These are phyloP conservation scores for Gyrodon lividus DNA, from an alignment of 768 basidiomycete genomes.

Conservation along the genomic window DNA sequence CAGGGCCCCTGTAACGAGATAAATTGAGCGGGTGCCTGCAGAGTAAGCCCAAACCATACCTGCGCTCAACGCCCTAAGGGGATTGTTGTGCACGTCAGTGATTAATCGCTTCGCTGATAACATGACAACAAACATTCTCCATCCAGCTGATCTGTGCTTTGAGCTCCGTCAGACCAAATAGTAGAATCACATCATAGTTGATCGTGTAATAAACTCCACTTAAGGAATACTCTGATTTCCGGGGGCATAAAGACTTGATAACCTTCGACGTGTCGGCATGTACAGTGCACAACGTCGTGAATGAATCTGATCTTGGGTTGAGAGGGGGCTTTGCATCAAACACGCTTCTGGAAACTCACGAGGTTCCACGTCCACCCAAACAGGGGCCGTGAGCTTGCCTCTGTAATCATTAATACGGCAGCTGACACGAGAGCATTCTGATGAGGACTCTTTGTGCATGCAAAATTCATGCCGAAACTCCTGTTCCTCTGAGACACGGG, in stretches of 20 bases:
- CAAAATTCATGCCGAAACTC: constrained; percentile 2
- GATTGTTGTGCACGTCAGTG: neutral
- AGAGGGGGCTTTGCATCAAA: neutral
- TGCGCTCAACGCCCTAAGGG: neutral
- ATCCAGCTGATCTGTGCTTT: constrained; percentile 41
- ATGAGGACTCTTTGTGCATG: neutral
- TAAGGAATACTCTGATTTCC: neutral
- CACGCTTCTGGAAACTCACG: neutral
- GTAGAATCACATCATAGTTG: constrained; percentile 33
- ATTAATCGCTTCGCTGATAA: neutral
- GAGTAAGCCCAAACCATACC: neutral
- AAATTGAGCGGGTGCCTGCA: neutral
- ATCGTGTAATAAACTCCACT: constrained; percentile 20
- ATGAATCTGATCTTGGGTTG: constrained; percentile 4
- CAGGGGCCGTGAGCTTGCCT: constrained; percentile 1
- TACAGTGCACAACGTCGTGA: constrained; percentile 1
- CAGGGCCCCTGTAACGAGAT: constrained; percentile 15
- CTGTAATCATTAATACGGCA: constrained; percentile 4
- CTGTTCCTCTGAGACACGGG: constrained; percentile 6
- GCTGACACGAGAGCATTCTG: neutral
- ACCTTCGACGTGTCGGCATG: constrained; percentile 4
- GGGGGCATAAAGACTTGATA: neutral
- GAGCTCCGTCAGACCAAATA: constrained; percentile 39
- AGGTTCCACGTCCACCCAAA: constrained; percentile 5
- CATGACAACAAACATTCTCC: constrained; percentile 26